Evolutionary conservation across 768 basidiomycete species (phyloP), one percentile per base, ranked within the genome.

Genomic region (Lentinus brumalis): DNA sequence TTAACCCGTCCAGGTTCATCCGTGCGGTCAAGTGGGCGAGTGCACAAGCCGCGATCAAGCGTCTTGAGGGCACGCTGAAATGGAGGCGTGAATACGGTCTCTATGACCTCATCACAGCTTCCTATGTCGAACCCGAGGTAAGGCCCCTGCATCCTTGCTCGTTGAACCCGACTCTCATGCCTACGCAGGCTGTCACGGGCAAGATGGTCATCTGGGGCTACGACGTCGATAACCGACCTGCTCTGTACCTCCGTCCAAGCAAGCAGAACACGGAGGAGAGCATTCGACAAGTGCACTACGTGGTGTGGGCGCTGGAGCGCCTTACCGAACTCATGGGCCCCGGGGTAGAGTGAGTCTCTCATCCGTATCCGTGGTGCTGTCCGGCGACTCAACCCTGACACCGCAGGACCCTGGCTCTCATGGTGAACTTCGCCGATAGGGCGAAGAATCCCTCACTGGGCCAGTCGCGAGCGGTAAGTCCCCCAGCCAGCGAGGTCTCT

Each of bases 11-110:
- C 68, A 87, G 90, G 60, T 94, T 87, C 71, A 74, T 92, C 40
- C 86, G 92, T 45, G 93, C 93, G 2, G 79, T 84, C 0, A 94
- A 93, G 64, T 92, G 91, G 87, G 82, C 83, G 57, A 70, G 74
- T 16, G 72, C 76, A 7, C 69, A 77, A n/a, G 74, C 71, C 30
- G 82, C 85, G 3, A 87, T 92, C 56, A 77, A 80, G 40, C 80
- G 92, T 14, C 72, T 93, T 2, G 89, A 94, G 69, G 81, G 72
- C 21, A 92, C 93, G 1, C 77, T 91, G 35, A 83, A 79, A 61
- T 95, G 94, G 94, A 77, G 93, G 52, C 81, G 92, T 38, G 90
- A 92, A 56, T 94, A 81, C 70, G 89, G 89, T 12, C 65, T 94
- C 16, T 86, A 91, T 64, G 84, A 88, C 64, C 57, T 73, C 31